Percentiles rank a stretch among this genome's conserved stretches.
These are phyloP conservation scores for Kalanchoe fedtschenkoi DNA, from an alignment of 164 flowering plant species.

Conservation along the genomic window DNA sequence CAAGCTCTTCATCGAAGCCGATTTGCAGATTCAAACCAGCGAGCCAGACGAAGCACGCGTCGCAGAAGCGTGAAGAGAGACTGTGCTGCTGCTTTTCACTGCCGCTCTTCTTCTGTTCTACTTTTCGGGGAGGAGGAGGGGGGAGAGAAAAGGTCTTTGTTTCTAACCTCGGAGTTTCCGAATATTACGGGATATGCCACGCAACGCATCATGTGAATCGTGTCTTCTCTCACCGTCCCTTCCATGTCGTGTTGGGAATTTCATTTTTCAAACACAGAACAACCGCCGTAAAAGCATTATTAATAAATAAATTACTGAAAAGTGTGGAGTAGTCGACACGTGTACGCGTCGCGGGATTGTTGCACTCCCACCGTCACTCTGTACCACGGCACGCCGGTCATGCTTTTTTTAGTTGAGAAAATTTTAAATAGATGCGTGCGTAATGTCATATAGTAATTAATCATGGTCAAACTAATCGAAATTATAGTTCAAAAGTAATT, in stretches of 20 bases:
- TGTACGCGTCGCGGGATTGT: too few relatives aligned
- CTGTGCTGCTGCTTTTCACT: background rate
- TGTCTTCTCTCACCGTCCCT: too few relatives aligned
- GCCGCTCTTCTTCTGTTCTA: background rate
- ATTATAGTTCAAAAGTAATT: too few relatives aligned
- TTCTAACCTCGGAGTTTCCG: background rate
- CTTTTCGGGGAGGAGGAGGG: background rate
- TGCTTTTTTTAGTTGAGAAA: too few relatives aligned
- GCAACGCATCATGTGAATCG: background rate
- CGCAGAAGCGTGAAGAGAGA: background rate
- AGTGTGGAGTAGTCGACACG: too few relatives aligned
- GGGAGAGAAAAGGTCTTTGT: background rate
- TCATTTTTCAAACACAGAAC: background rate
- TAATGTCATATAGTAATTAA: too few relatives aligned
- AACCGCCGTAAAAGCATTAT: too few relatives aligned
- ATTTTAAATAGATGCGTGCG: too few relatives aligned
- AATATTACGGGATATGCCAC: slow-evolving; percentile 2
- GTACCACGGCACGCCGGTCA: too few relatives aligned
- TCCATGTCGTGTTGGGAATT: background rate
- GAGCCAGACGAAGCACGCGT: background rate
- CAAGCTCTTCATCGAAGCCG: background rate
- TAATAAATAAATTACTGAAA: too few relatives aligned
- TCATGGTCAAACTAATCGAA: too few relatives aligned
- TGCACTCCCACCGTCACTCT: too few relatives aligned
- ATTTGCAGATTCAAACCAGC: background rate